Evolutionary conservation across 2,329 filamentous ascomycete genomes (phyloP), one percentile per base, ranked within the genome.

Genomic region (Fusarium secorum): DNA sequence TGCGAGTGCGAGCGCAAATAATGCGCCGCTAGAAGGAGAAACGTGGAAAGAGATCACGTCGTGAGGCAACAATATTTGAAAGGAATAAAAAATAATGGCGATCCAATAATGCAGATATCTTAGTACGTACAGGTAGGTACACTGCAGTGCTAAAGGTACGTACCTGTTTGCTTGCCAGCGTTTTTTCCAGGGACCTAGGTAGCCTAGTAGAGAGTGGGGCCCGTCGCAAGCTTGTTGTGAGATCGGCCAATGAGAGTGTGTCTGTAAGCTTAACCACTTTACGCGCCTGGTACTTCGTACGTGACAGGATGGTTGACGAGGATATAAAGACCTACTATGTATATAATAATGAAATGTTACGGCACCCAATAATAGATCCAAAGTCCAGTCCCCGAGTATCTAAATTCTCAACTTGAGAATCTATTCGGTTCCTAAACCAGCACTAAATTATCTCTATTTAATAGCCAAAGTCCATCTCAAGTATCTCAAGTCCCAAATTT

Each of bases 401-500:
- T 22, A 49, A 20, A 33, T 33, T 11, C 11, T 17, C 7, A 28
- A 13, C 18, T 52, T 24, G 22, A 5, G 32, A 26, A 52, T 52
- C 22, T 26, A 10, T 11, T 52, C 5, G 5, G 18, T n/a, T 38
- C 48, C 10, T 15, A 28, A 38, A 13, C 10, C 2, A 30, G 33
- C 17, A 22, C 14, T 30, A 11, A 17, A 22, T n/a, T 15, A 28
- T 33, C 11, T 17, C n/a, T 15, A 22, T 11, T 44, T 24, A 68
- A 22, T 38, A 49, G 17, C 74, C 76, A 74, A 87, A 81, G 63
- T 85, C 84, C 7, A 63, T 71, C 33, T 77, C 77, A 60, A 88
- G 75, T 18, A 86, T 74, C 20, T 81, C 81, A 20, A 82, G 74
- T 3, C 85, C 86, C 35, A 88, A 76, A 4, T 75, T 76, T 5